Evolutionary conservation across 2,329 filamentous ascomycete species (phyloP).

Genomic region (Madurella fahalii): DNA sequence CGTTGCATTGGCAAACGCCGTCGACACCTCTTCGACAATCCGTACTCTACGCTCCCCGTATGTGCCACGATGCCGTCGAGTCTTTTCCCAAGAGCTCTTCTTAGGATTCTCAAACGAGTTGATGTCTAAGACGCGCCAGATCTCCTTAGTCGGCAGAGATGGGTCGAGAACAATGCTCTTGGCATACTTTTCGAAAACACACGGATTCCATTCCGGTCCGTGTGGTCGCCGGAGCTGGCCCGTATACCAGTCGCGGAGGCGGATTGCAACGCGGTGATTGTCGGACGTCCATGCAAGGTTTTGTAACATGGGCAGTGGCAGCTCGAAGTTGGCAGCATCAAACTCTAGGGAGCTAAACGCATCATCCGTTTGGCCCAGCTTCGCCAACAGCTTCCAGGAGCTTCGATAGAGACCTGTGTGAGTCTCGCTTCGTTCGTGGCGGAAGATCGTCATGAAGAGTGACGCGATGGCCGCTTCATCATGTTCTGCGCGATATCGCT

Average conservation of each 20-base stretch:
- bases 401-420: constrained; percentile 17
- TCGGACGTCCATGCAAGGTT: constrained; percentile 13
- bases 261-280: constrained; percentile 19
- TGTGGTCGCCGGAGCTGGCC: constrained; percentile 3
- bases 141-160: constrained; percentile 10
- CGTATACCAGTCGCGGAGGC: constrained; percentile 17
- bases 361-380: constrained; percentile 16
- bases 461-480: constrained; percentile 25
- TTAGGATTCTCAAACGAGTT: constrained; percentile 25
- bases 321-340: constrained; percentile 8
- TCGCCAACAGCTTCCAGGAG: constrained; percentile 22
- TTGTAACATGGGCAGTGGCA: constrained; percentile 16
- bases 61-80: constrained; percentile 6
- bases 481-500: constrained; percentile 6
- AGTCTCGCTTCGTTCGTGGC: not conserved
- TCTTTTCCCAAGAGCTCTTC: constrained; percentile 3
- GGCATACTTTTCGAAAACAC: constrained; percentile 15
- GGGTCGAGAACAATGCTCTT: constrained; percentile 19
- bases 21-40: constrained; percentile 23
- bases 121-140: constrained; percentile 25
- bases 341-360: constrained; percentile 19
- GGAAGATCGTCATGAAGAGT: constrained; percentile 26
- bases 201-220: constrained; percentile 15
- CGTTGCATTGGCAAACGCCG: constrained; percentile 18
- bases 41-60: constrained; percentile 13